Base-by-base conservation (phyloP, 2,329 filamentous ascomycete genomes). In the Xylariales sp. region DNA sequence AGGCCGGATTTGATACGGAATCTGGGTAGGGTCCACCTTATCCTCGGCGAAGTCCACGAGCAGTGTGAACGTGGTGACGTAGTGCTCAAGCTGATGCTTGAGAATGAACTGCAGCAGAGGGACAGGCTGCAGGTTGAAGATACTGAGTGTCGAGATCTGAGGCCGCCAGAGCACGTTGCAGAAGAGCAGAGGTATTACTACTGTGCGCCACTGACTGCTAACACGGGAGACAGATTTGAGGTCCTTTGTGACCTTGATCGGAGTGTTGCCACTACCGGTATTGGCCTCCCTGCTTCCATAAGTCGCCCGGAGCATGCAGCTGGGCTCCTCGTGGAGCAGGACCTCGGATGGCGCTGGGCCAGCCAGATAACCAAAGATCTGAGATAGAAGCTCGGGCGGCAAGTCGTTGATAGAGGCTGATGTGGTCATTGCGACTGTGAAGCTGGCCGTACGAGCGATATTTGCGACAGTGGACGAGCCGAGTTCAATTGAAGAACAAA, bases 351-450 rank as follows among this genome's bases (percentile, higher is more conserved):
- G 71, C 8, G 75, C 67, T 3, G 65, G 55, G 0, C 52, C 52
- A 49, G 75, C 70, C 34, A 85, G 64, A 51, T 70, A 71, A n/a
- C 59, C 61, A 50, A 85, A 67, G 48, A 85, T 73, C 3, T 75
- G 66, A 39, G 71, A 57, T 16, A 83, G 60, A 33, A 86, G 62
- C 61, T 86, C 82, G 47, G 75, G 77, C 2, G 81, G 82, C 15
- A 86, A 68, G 16, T 21, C 21, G 21, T 33, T 11, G 15, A 40
- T 19, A 27, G 12, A 12, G 12, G 18, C 15, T 8, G 20, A 25
- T 11, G 18, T 16, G 12, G 28, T 12, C 28, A n/a, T 24, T n/a
- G 8, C 24, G 24, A 27, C 24, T n/a, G n/a, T n/a, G n/a, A n/a
- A n/a, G n/a, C n/a, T n/a, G n/a, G n/a, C n/a, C n/a, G n/a, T n/a